Percentiles rank a stretch among this genome's conserved stretches.
phyloP scores from a whole-genome alignment of 225 moss, liverwort and hornwort genomes.

The Polytrichum commune region DNA sequence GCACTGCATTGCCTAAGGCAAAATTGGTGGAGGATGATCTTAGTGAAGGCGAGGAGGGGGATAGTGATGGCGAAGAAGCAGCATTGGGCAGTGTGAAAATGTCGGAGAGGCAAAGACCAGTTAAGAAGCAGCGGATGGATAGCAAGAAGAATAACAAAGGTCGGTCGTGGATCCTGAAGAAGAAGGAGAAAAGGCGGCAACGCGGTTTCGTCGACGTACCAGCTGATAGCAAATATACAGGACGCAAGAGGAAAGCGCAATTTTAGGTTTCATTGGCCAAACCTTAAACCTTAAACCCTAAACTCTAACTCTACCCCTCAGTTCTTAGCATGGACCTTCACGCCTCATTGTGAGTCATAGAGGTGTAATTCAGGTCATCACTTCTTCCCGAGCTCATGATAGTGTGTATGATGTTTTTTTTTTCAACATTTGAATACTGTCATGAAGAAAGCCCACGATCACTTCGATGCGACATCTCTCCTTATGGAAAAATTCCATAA shows the following conservation, averaged over 20 bases:
- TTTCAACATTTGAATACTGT: too few relatives aligned
- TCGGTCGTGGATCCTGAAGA: constrained; percentile 80
- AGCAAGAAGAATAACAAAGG: constrained; percentile 29
- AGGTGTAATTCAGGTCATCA: too few relatives aligned
- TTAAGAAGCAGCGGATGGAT: constrained; percentile 37
- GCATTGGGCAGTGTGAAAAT: constrained; percentile 50
- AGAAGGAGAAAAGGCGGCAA: constrained; percentile 83
- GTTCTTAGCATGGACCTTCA: too few relatives aligned
- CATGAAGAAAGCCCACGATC: too few relatives aligned
- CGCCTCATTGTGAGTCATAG: too few relatives aligned
- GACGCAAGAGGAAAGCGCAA: constrained; percentile 82
- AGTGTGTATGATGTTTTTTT: too few relatives aligned
- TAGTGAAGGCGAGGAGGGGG: constrained; percentile 51
- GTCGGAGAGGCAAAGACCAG: constrained; percentile 51
- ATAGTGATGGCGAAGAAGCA: constrained; percentile 38
- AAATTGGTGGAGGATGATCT: constrained; percentile 52
- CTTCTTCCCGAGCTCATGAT: too few relatives aligned
- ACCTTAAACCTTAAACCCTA: too few relatives aligned
- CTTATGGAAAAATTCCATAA: too few relatives aligned
- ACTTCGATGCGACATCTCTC: too few relatives aligned
- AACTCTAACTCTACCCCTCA: too few relatives aligned
- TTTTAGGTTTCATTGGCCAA: constrained; percentile 29
- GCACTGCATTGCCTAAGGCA: constrained; percentile 37
- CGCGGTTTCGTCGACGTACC: constrained; percentile 70
- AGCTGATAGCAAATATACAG: constrained; percentile 86